These are phyloP conservation scores for Allium fistulosum DNA, from an alignment of 106 monocot species.

Conservation along the genomic window DNA sequence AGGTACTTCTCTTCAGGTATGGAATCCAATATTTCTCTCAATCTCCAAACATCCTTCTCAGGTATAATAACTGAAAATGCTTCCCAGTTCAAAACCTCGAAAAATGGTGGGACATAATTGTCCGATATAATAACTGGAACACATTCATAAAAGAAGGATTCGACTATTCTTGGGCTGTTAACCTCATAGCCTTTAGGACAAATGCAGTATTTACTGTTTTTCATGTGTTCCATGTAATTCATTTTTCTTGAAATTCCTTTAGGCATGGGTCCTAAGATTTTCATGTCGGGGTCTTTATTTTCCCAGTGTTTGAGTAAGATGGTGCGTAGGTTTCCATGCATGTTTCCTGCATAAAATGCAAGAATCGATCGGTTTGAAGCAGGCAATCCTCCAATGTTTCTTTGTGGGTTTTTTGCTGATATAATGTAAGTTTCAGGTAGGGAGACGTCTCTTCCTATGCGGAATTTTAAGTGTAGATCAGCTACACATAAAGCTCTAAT, in stretches of 20 bases:
- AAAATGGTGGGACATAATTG: constrained; percentile 64
- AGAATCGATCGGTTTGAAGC: constrained; percentile 26
- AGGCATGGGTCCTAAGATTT: constrained; percentile 46
- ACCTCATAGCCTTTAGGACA: constrained; percentile 73
- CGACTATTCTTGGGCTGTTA: constrained; percentile 49
- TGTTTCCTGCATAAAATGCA: constrained; percentile 67
- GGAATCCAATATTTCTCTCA: constrained; percentile 46
- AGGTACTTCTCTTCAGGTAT: constrained; percentile 40
- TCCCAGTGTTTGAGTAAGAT: constrained; percentile 56
- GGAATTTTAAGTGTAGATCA: constrained; percentile 26
- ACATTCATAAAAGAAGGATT: constrained; percentile 65
- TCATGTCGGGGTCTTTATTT: constrained; percentile 62
- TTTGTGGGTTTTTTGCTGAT: constrained; percentile 21
- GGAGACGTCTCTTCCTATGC: constrained; percentile 53
- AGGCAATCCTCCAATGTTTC: constrained; percentile 41
- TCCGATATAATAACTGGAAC: constrained; percentile 71
- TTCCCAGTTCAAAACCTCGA: constrained; percentile 70
- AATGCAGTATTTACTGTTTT: constrained; percentile 63
- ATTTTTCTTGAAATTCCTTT: constrained; percentile 16
- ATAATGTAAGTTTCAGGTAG: constrained; percentile 39
- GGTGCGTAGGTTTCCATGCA: constrained; percentile 54
- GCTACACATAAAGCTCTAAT: constrained; percentile 50
- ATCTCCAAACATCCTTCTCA: constrained; percentile 48
- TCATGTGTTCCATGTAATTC: constrained; percentile 47
- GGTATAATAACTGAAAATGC: constrained; percentile 41